These are phyloP conservation scores for Vitis cinerea DNA, from an alignment of 164 flowering plant genomes.

Conservation along the genomic window DNA sequence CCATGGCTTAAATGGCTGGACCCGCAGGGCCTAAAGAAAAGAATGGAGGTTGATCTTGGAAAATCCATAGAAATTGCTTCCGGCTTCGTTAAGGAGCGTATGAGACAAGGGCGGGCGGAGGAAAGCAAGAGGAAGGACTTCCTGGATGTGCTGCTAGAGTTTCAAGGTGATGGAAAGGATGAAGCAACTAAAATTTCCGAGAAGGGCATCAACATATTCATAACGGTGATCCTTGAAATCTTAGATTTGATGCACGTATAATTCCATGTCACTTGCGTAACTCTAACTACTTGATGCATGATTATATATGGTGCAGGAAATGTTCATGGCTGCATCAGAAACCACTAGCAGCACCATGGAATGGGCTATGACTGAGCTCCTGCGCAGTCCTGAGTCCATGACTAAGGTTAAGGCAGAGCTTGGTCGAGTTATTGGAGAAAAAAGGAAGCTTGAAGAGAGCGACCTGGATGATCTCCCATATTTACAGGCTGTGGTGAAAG, in stretches of 20 bases:
- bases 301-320: constrained; percentile 29
- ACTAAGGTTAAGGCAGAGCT: constrained; percentile 43
- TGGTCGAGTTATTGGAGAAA: constrained; percentile 26
- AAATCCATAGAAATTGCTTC: constrained; percentile 34
- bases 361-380: constrained; percentile 71
- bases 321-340: constrained; percentile 57
- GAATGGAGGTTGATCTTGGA: constrained; percentile 32
- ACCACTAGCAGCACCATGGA: constrained; percentile 58
- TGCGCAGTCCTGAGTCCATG: constrained; percentile 39
- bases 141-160: constrained; percentile 47
- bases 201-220: constrained; percentile 27
- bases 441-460: constrained; percentile 35
- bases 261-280: no score
- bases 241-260: no score
- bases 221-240: constrained; percentile 23
- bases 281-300: no score
- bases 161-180: constrained; percentile 31
- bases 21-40: constrained; percentile 34
- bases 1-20: constrained; percentile 39
- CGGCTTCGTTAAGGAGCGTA: constrained; percentile 29
- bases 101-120: not conserved
- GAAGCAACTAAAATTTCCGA: constrained; percentile 33
- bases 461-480: constrained; percentile 47
- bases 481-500: constrained; percentile 52
- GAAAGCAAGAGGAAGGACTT: constrained; percentile 28